Evolutionary conservation across 352 stramenopile genomes (phyloP).

Genomic region (Phytophthora agathidicida): DNA sequence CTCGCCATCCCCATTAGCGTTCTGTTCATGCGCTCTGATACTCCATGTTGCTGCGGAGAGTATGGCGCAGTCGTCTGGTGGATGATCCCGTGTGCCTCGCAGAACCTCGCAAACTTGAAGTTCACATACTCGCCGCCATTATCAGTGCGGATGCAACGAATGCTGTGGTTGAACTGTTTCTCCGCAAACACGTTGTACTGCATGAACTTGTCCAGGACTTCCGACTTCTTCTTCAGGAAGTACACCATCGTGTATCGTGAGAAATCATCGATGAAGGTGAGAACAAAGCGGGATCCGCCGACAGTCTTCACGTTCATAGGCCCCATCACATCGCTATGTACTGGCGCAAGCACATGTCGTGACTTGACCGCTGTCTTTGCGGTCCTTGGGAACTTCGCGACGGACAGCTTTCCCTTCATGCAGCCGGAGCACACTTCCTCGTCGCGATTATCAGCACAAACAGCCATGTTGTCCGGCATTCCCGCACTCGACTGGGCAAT

Average conservation of each 20-base stretch:
- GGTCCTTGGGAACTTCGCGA: not conserved
- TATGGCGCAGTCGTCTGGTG: slow-evolving; percentile 27
- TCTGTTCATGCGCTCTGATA: slow-evolving; percentile 24
- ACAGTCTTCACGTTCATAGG: slow-evolving; percentile 3
- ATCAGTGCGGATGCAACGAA: slow-evolving; percentile 21
- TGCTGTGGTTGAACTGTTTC: not conserved
- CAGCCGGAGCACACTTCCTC: slow-evolving; percentile 4
- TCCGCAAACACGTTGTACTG: slow-evolving; percentile 10
- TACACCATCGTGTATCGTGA: slow-evolving; percentile 24
- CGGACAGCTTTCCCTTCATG: not conserved
- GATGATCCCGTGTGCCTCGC: slow-evolving; percentile 4
- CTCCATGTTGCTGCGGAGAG: slow-evolving; percentile 11
- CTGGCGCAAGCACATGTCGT: not conserved
- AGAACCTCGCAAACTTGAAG: slow-evolving; percentile 1
- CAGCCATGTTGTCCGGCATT: not conserved
- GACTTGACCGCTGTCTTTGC: slow-evolving; percentile 1
- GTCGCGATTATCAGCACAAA: not conserved
- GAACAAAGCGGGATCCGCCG: not conserved
- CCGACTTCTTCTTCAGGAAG: slow-evolving; percentile 28
- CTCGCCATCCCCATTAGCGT: slow-evolving; percentile 18
- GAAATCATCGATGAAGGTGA: slow-evolving; percentile 33
- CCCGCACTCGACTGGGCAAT: not conserved
- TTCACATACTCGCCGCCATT: slow-evolving; percentile 26
- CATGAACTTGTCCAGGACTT: slow-evolving; percentile 20
- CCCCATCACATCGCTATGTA: slow-evolving; percentile 11